Conservation (phyloP, 2,329 filamentous ascomycete species). For the Hypoxylon sp. region DNA sequence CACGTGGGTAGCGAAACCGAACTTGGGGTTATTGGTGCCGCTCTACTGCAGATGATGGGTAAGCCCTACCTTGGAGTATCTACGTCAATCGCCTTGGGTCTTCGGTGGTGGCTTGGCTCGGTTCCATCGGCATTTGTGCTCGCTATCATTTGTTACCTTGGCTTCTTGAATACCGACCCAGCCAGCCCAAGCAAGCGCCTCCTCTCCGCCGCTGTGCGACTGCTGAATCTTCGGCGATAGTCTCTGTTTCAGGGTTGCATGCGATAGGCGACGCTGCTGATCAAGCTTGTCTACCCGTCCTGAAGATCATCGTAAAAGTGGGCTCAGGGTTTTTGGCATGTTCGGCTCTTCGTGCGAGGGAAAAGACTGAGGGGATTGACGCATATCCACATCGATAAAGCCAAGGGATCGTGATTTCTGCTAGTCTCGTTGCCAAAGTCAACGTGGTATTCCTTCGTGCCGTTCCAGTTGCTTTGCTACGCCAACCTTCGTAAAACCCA, state of each 20-base stretch:
- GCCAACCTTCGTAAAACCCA: slow-evolving; percentile 39
- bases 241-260: slow-evolving; percentile 39
- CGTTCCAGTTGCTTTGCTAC: slow-evolving; percentile 41
- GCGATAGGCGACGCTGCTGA: slow-evolving; percentile 38
- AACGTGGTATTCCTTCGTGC: slow-evolving; percentile 44
- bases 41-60: slow-evolving; percentile 42
- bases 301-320: slow-evolving; percentile 42
- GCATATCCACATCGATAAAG: slow-evolving; percentile 36
- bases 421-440: slow-evolving; percentile 38
- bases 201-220: slow-evolving; percentile 30
- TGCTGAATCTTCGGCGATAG: slow-evolving; percentile 29
- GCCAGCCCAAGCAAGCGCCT: slow-evolving; percentile 23
- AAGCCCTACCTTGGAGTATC: slow-evolving; percentile 42
- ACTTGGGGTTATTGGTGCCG: slow-evolving; percentile 42
- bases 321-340: slow-evolving; percentile 33
- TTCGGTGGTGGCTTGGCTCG: slow-evolving; percentile 41
- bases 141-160: slow-evolving; percentile 31
- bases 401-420: slow-evolving; percentile 32
- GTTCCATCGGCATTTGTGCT: slow-evolving; percentile 45
- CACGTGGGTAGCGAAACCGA: slow-evolving; percentile 46
- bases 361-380: slow-evolving; percentile 21
- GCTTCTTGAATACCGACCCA: slow-evolving; percentile 16
- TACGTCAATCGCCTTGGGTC: slow-evolving; percentile 40
- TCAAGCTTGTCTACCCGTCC: slow-evolving; percentile 38
- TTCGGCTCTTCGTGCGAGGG: slow-evolving; percentile 28